Conservation (phyloP, 768 basidiomycete species). For the Phlebiopsis gigantea region DNA sequence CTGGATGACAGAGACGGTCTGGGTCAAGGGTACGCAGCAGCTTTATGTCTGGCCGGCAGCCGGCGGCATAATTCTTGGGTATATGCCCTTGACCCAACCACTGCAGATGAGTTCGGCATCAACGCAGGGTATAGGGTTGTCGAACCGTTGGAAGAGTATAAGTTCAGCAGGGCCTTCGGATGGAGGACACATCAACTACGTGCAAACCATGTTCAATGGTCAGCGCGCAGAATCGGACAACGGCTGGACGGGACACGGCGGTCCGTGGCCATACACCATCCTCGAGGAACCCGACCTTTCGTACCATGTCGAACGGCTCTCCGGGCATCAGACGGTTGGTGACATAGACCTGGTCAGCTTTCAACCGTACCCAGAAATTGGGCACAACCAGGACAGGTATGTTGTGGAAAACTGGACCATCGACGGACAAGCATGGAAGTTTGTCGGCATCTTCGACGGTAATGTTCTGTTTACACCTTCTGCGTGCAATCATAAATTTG, state of each 20-base stretch:
- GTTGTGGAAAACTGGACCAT: conserved; percentile 35
- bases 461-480: conserved; percentile 30
- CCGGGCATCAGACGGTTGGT: conserved; percentile 29
- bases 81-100: neutral
- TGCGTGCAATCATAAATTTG: too few species aligned
- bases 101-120: neutral
- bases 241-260: conserved; percentile 13
- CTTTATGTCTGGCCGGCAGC: neutral
- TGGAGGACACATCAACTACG: neutral
- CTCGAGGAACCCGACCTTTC: conserved; percentile 38
- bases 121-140: neutral
- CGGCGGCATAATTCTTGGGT: neutral
- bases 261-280: conserved; percentile 21
- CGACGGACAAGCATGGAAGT: conserved; percentile 32
- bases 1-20: neutral
- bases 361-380: conserved; percentile 33
- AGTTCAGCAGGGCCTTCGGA: neutral
- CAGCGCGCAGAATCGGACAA: conserved; percentile 8
- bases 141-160: neutral
- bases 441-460: conserved; percentile 43
- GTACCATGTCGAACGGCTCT: conserved; percentile 33
- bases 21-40: neutral
- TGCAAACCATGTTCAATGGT: conserved; percentile 6
- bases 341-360: conserved; percentile 36
- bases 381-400: conserved; percentile 31